Conservation (phyloP, 2,329 filamentous ascomycete genomes). For the Botrytis hyacinthi region DNA sequence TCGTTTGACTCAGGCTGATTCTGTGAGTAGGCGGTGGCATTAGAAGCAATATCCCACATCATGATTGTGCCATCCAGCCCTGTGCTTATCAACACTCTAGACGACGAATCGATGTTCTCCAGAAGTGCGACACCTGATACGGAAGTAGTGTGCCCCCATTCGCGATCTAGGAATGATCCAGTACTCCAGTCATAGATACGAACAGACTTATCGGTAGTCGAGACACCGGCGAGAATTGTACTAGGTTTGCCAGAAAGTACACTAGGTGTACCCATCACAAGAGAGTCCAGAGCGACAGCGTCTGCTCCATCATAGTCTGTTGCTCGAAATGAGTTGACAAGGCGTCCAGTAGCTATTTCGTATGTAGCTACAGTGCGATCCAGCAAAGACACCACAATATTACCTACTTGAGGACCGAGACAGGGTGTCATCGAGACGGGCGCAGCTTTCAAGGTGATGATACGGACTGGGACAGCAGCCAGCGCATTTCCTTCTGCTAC, state of each 20-base stretch:
- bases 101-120: slow-evolving; percentile 52
- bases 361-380: slow-evolving; percentile 61
- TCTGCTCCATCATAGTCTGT: slow-evolving; percentile 78
- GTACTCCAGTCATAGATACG: slow-evolving; percentile 79
- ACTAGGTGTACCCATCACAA: slow-evolving; percentile 62
- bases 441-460: slow-evolving; percentile 80
- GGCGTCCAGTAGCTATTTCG: slow-evolving; percentile 65
- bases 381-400: slow-evolving; percentile 57
- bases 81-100: slow-evolving; percentile 66
- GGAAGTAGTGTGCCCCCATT: slow-evolving; percentile 94
- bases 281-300: slow-evolving; percentile 76
- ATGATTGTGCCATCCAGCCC: slow-evolving; percentile 80
- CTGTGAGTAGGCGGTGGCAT: slow-evolving; percentile 23
- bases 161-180: slow-evolving; percentile 76
- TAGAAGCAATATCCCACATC: slow-evolving; percentile 55
- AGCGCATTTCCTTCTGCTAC: slow-evolving; percentile 57
- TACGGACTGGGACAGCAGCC: slow-evolving; percentile 73
- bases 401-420: slow-evolving; percentile 52
- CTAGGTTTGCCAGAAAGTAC: slow-evolving; percentile 49
- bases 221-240: slow-evolving; percentile 78
- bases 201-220: slow-evolving; percentile 93
- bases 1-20: slow-evolving; percentile 27
- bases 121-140: slow-evolving; percentile 81
- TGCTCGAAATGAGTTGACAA: slow-evolving; percentile 74
- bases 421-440: slow-evolving; percentile 80